Evolutionary conservation across 495 filamentous ascomycete genomes (phyloP).

Genomic region (Articulospora tetracladia): DNA sequence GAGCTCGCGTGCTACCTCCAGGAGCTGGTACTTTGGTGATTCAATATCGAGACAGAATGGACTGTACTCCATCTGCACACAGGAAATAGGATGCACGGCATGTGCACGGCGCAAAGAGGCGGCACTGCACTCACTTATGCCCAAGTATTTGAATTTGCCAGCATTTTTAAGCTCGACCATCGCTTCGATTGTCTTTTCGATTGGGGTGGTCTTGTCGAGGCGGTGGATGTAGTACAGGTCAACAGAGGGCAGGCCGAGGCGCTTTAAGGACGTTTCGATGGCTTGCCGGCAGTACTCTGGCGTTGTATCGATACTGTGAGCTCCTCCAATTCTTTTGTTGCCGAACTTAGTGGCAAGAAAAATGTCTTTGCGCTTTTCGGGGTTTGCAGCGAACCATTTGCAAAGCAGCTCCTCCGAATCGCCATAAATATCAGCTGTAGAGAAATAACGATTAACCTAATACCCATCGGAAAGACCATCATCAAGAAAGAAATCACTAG

Average conservation of each 20-base stretch:
- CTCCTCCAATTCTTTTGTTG: conserved; percentile 23
- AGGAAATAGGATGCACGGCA: conserved; percentile 54
- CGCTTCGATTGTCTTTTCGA: conserved; percentile 34
- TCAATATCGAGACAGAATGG: conserved; percentile 56
- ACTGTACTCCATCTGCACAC: conserved; percentile 60
- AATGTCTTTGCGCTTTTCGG: conserved; percentile 47
- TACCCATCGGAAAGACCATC: too few species aligned
- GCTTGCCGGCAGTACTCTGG: conserved; percentile 29
- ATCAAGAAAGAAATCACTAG: too few species aligned
- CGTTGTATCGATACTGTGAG: conserved; percentile 9
- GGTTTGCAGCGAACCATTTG: conserved; percentile 52
- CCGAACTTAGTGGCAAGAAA: conserved; percentile 52
- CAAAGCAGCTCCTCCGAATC: conserved; percentile 52
- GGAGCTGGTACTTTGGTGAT: conserved; percentile 34
- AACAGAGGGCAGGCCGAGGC: conserved; percentile 44
- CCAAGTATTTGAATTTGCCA: conserved; percentile 53
- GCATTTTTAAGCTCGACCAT: conserved; percentile 36
- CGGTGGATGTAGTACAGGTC: conserved; percentile 58
- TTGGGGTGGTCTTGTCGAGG: conserved; percentile 54
- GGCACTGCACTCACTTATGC: conserved; percentile 49
- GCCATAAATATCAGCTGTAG: conserved; percentile 45
- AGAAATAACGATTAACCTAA: too few species aligned
- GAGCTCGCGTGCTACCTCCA: conserved; percentile 54
- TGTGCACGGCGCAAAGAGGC: conserved; percentile 53
- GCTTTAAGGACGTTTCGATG: conserved; percentile 40